phyloP scores from a whole-genome alignment of 2,329 filamentous ascomycete genomes.

The Exserohilum turcica region DNA sequence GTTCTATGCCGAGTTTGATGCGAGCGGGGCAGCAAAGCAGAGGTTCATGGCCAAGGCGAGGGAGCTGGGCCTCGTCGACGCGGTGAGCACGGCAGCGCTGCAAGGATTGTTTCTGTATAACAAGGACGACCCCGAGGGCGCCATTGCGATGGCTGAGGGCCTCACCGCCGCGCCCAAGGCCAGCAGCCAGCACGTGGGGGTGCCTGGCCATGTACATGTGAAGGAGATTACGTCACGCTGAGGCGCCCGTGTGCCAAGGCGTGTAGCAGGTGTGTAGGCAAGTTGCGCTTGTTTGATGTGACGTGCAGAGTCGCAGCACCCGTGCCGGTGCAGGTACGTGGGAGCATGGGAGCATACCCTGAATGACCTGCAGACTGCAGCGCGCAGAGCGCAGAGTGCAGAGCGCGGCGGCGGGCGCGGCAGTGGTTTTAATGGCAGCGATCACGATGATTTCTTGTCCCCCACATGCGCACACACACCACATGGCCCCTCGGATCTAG shows the following conservation, averaged over 20 bases:
- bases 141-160: constrained; percentile 77
- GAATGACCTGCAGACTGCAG: no score
- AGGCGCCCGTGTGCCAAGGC: background rate
- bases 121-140: constrained; percentile 86
- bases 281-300: no score
- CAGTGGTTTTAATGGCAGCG: no score
- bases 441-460: background rate
- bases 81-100: constrained; percentile 84
- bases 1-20: constrained; percentile 86
- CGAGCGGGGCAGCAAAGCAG: constrained; percentile 63
- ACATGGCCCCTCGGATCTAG: background rate
- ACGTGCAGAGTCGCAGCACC: no score
- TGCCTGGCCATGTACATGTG: constrained; percentile 40
- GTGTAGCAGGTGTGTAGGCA: background rate
- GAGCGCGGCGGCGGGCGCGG: no score
- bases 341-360: no score
- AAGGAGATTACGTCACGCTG: constrained; percentile 17
- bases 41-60: constrained; percentile 74
- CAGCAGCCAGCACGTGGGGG: constrained; percentile 37
- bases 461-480: no score
- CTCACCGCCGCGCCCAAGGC: constrained; percentile 49
- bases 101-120: constrained; percentile 96
- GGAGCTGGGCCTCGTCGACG: constrained; percentile 71
- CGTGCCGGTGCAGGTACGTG: no score
- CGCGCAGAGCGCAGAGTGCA: no score